A percentile compares a stretch with the other conserved stretches of the same genome.
phyloP scores from a whole-genome alignment of 106 monocot species.

The Iris macrosiphon region DNA sequence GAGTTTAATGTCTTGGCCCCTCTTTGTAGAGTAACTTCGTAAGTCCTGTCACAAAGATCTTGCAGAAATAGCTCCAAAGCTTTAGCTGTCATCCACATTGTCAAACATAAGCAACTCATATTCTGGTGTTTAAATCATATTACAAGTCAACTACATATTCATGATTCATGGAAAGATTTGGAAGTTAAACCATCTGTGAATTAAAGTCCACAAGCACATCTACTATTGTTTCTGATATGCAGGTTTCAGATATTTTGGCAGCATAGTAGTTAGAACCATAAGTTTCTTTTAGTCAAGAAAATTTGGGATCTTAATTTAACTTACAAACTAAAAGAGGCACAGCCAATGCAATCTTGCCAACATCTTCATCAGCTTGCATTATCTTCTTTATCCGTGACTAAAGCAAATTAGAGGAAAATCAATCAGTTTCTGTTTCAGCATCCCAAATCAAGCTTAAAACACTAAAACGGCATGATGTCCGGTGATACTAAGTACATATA shows the following conservation, averaged over 20 bases:
- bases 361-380: constrained; percentile 98
- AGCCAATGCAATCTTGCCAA: constrained; percentile 92
- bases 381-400: constrained; percentile 98
- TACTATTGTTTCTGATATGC: too few species aligned
- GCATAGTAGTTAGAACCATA: background rate
- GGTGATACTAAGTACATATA: background rate
- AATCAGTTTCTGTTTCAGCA: background rate
- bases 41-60: constrained; percentile 97
- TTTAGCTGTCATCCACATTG: constrained; percentile 67
- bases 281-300: background rate
- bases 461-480: background rate
- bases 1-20: constrained; percentile 97
- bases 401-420: constrained; percentile 3
- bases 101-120: background rate
- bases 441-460: background rate
- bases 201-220: background rate
- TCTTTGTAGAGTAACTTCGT: constrained; percentile 87
- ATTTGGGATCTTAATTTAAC: constrained; percentile 12
- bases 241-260: background rate
- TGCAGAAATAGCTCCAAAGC: constrained; percentile 95
- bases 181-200: background rate
- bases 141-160: background rate
- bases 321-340: constrained; percentile 99
- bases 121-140: background rate
- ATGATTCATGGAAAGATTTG: background rate